Evolutionary conservation across 148 eudicot species (phyloP).

Genomic region (Drosera capensis): DNA sequence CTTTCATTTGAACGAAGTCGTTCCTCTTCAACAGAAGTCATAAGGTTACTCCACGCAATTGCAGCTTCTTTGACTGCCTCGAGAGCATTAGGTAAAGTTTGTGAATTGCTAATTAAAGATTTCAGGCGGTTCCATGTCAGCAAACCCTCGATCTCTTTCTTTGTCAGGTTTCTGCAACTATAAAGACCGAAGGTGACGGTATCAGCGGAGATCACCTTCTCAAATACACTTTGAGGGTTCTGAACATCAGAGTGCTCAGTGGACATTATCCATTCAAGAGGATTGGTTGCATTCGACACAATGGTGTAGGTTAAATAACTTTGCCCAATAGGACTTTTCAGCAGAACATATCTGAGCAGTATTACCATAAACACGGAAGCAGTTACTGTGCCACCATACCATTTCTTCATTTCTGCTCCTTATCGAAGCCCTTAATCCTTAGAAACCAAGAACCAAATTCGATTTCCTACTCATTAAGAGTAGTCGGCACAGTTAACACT

Average conservation of each 20-base stretch:
- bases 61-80: slow-evolving; percentile 86
- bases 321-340: slow-evolving; percentile 36
- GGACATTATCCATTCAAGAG: slow-evolving; percentile 58
- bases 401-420: slow-evolving; percentile 74
- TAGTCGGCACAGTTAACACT: no score
- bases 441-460: no score
- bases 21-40: slow-evolving; percentile 67
- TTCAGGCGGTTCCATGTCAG: slow-evolving; percentile 69
- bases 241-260: slow-evolving; percentile 38
- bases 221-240: slow-evolving; percentile 25
- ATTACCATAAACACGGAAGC: slow-evolving; percentile 55
- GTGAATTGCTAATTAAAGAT: slow-evolving; percentile 40
- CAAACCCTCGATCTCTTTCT: slow-evolving; percentile 47
- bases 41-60: slow-evolving; percentile 68
- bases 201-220: slow-evolving; percentile 41
- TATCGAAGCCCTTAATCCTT: no score
- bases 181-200: slow-evolving; percentile 33
- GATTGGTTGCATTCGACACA: slow-evolving; percentile 35
- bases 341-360: slow-evolving; percentile 34
- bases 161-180: slow-evolving; percentile 52
- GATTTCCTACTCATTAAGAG: no score
- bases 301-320: slow-evolving; percentile 23
- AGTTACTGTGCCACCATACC: slow-evolving; percentile 43
- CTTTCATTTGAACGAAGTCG: slow-evolving; percentile 43
- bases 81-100: slow-evolving; percentile 64